Base-by-base conservation (phyloP, 306 rosid genomes). In the Cyamopsis tetragonoloba region DNA sequence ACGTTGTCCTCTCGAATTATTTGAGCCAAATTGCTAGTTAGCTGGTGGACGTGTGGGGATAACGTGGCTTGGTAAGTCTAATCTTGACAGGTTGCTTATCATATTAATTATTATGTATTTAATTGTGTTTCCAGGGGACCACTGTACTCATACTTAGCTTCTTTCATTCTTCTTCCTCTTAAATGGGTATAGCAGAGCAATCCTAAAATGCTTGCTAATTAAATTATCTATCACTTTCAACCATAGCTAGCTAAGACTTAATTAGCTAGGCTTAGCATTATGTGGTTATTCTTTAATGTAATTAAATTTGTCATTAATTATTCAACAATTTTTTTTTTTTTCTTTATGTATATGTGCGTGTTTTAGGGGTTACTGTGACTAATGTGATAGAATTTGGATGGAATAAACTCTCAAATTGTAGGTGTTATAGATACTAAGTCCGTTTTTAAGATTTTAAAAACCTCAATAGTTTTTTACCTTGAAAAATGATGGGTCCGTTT, bases 41-140 rank as follows among this genome's bases (percentile, higher is more conserved):
- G n/a, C n/a, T n/a, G n/a, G n/a, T n/a, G n/a, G n/a, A n/a, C n/a
- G 54, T 41, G 58, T 39, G 74, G 17, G 68, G 42, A 49, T 20
- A 46, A 3, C 31, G 46, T 63, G 69, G 75, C 54, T 65, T 37
- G 73, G 26, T 27, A 58, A 66, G 81, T 83, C 80, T 66, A 76
- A 75, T 73, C 63, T 72, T 77, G 66, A 60, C 78, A 48, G 66
- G 77, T 83, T 78, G 79, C 70, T 73, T 81, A 26, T 67, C 43
- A 5, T 48, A 78, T 85, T 79, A 78, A 78, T 67, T 81, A 28
- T 65, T 57, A 77, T n/a, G n/a, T n/a, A 78, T 65, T 82, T 68
- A 80, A 23, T 70, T 84, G 61, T 39, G 48, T 59, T 76, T 27
- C 17, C 3, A 31, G 15, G 82, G 86, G 84, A 85, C 90, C 84